phyloP scores from a whole-genome alignment of 306 rosid genomes.

The Notholithocarpus densiflorus region DNA sequence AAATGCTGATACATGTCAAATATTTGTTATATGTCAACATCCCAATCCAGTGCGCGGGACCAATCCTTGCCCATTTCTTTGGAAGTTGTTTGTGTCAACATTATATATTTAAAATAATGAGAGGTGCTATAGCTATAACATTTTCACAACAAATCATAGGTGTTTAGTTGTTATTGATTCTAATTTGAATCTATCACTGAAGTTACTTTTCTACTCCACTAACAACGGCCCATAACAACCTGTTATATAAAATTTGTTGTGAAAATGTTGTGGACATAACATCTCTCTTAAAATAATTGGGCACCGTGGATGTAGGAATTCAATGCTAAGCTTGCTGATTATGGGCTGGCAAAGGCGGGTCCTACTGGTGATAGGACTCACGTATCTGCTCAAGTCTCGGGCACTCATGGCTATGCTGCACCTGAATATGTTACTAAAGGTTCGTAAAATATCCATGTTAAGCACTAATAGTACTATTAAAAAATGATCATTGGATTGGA shows the following conservation, averaged over 20 bases:
- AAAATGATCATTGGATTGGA: background rate
- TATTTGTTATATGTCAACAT: background rate
- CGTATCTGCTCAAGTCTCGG: conserved; percentile 90
- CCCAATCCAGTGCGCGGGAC: no score
- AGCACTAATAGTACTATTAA: background rate
- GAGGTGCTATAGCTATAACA: accelerated
- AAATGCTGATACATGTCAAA: no score
- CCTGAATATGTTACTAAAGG: conserved; percentile 98
- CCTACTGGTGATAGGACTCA: conserved; percentile 96
- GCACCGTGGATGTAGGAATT: conserved; percentile 56
- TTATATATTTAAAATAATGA: background rate
- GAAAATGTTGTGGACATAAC: accelerated
- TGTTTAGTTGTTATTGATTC: no score
- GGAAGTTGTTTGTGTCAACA: background rate
- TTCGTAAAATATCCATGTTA: conserved; percentile 26
- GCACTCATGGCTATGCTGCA: conserved; percentile 94
- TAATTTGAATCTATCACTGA: no score
- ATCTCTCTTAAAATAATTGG: background rate
- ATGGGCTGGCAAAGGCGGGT: conserved; percentile 92
- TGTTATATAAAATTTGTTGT: no score
- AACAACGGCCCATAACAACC: no score
- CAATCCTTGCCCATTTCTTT: background rate
- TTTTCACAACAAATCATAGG: no score
- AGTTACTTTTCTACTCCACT: no score
- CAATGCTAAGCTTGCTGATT: conserved; percentile 86